A percentile compares a stretch with the other conserved stretches of the same genome.
Evolutionary conservation across 2,329 filamentous ascomycete genomes (phyloP).

Genomic region (Xylariaceae sp.): DNA sequence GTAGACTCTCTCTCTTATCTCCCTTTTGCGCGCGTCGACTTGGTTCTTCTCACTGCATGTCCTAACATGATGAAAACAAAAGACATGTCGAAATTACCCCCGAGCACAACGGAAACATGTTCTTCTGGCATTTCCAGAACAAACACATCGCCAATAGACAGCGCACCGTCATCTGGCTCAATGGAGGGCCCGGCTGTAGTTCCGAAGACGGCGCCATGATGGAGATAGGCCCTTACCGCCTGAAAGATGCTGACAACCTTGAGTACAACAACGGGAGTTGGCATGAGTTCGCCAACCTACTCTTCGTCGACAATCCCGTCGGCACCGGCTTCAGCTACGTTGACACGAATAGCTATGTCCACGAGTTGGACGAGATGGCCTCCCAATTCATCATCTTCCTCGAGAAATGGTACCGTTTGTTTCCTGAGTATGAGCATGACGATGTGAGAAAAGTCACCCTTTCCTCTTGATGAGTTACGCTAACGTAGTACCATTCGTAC

Average conservation of each 20-base stretch:
- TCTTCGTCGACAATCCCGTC: conserved; percentile 97
- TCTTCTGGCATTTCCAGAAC: conserved; percentile 99
- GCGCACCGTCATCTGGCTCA: conserved; percentile 94
- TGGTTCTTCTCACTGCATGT: too few relatives aligned
- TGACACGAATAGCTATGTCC: conserved; percentile 84
- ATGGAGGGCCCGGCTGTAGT: conserved; percentile 95
- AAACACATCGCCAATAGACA: conserved; percentile 91
- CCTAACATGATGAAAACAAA: too few relatives aligned
- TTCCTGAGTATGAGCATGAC: conserved; percentile 89
- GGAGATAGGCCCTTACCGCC: conserved; percentile 91
- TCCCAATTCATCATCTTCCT: conserved; percentile 86
- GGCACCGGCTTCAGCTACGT: conserved; percentile 97
- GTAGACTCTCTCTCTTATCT: conserved; percentile 42
- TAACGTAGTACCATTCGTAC: conserved; percentile 1
- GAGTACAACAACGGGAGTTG: conserved; percentile 91
- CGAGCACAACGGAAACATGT: conserved; percentile 88
- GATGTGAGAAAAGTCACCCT: conserved; percentile 68
- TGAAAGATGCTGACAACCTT: conserved; percentile 76
- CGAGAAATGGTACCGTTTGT: conserved; percentile 88
- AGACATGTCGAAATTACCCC: conserved; percentile 92
- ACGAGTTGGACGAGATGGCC: conserved; percentile 88
- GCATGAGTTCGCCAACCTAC: conserved; percentile 96
- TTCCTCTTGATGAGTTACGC: background rate
- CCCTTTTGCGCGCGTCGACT: too few relatives aligned
- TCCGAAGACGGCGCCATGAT: conserved; percentile 97